phyloP scores from a whole-genome alignment of 805 yeast species.

The Martiniozyma abietophila region DNA sequence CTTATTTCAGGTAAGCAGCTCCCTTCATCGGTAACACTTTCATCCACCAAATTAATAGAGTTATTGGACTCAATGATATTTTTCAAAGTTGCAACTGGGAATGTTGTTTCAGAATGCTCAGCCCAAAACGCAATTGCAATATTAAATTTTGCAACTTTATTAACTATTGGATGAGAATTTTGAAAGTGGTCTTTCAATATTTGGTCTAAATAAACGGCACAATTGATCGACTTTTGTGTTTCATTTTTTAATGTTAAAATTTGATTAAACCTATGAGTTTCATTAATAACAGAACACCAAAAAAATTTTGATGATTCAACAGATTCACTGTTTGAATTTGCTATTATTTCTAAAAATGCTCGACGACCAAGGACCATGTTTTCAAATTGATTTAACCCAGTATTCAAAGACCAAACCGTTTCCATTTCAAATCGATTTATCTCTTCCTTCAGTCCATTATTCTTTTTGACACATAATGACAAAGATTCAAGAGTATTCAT shows the following conservation, averaged over 20 bases:
- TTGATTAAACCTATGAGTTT: constrained; percentile 34
- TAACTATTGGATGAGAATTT: constrained; percentile 10
- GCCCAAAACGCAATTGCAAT: constrained; percentile 60
- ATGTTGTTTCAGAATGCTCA: constrained; percentile 39
- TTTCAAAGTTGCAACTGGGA: constrained; percentile 49
- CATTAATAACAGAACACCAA: constrained; percentile 26
- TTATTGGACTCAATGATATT: constrained; percentile 18
- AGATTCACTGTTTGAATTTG: background rate
- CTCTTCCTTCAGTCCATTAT: constrained; percentile 1
- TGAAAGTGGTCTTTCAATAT: constrained; percentile 17
- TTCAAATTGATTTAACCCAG: constrained; percentile 32
- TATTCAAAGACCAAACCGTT: constrained; percentile 30
- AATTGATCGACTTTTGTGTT: constrained; percentile 42
- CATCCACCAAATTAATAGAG: background rate
- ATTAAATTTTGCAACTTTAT: constrained; percentile 31
- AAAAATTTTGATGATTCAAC: constrained; percentile 1
- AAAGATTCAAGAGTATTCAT: constrained; percentile 20
- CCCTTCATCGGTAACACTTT: background rate
- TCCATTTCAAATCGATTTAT: constrained; percentile 12
- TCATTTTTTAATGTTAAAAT: constrained; percentile 30
- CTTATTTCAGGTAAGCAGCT: background rate
- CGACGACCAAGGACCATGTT: constrained; percentile 35
- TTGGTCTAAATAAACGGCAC: constrained; percentile 36
- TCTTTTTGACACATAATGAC: constrained; percentile 10
- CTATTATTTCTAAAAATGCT: constrained; percentile 26